phyloP scores from a whole-genome alignment of 2,329 filamentous ascomycete genomes.

The Trichoderma sp. region DNA sequence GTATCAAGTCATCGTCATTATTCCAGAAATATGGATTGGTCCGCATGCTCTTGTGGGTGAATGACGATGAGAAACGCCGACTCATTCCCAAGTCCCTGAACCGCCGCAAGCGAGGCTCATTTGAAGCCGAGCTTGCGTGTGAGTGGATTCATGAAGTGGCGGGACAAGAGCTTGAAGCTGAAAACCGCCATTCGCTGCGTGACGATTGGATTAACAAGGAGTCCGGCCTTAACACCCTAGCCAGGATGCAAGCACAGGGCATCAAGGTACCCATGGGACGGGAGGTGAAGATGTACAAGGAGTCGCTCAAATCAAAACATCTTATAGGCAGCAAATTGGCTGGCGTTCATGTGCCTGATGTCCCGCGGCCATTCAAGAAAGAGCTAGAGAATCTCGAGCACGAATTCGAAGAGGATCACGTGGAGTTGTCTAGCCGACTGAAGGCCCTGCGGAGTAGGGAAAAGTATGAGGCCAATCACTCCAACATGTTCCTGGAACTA shows the following conservation, averaged over 20 bases:
- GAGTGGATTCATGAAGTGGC: conserved; percentile 60
- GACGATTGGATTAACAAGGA: conserved; percentile 48
- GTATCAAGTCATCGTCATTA: conserved; percentile 55
- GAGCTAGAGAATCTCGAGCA: conserved; percentile 41
- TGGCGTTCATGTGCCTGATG: conserved; percentile 27
- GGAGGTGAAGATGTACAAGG: conserved; percentile 32
- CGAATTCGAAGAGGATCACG: conserved; percentile 20
- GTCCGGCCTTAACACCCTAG: conserved; percentile 39
- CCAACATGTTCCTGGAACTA: conserved; percentile 30
- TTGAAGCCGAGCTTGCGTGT: conserved; percentile 60
- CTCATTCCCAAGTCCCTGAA: conserved; percentile 60
- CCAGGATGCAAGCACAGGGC: conserved; percentile 46
- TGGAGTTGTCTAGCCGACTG: conserved; percentile 24
- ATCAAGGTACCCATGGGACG: conserved; percentile 46
- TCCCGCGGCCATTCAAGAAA: conserved; percentile 41
- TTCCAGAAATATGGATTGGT: conserved; percentile 77
- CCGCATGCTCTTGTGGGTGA: conserved; percentile 72
- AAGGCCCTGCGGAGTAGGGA: conserved; percentile 31
- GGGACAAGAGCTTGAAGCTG: conserved; percentile 33
- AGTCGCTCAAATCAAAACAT: conserved; percentile 24
- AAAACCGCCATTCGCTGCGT: conserved; percentile 36
- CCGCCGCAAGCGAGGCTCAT: conserved; percentile 52
- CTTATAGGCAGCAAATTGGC: conserved; percentile 30
- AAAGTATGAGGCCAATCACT: conserved; percentile 25
- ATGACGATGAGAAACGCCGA: conserved; percentile 54